Conservation (phyloP, 2,329 filamentous ascomycete species). For the Pseudogymnoascus verrucosus region DNA sequence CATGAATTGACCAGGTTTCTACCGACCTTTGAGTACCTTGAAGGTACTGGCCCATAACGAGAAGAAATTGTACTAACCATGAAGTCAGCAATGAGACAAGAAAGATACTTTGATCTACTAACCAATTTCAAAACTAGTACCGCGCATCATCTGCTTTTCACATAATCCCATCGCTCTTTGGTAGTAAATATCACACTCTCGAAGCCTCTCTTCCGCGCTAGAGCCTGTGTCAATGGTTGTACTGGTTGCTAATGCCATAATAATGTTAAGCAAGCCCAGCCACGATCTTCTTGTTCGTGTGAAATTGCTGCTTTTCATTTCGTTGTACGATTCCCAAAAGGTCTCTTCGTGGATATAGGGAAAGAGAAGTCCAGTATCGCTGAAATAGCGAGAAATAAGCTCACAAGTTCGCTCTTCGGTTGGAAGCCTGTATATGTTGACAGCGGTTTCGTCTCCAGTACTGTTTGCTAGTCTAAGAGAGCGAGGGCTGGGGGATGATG, state of each 20-base stretch:
- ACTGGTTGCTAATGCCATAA: conserved; percentile 40
- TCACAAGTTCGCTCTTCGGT: conserved; percentile 23
- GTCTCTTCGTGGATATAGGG: conserved; percentile 33
- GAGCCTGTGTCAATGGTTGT: conserved; percentile 26
- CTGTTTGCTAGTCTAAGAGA: not conserved
- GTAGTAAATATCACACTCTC: conserved; percentile 38
- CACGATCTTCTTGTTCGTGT: conserved; percentile 37
- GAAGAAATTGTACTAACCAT: conserved; percentile 37
- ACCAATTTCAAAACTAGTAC: conserved; percentile 39
- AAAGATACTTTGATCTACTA: conserved; percentile 7
- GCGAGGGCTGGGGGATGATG: conserved; percentile 16
- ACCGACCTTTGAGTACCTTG: conserved; percentile 46
- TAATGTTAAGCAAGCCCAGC: conserved; percentile 43
- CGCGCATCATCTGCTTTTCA: conserved; percentile 32
- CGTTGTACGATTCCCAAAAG: conserved; percentile 30
- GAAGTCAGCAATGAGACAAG: not conserved
- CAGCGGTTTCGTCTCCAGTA: conserved; percentile 12
- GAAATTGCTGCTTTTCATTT: conserved; percentile 26
- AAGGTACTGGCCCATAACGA: conserved; percentile 43
- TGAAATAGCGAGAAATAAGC: conserved; percentile 31
- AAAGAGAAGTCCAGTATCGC: conserved; percentile 31
- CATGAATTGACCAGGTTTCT: conserved; percentile 46
- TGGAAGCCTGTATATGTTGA: conserved; percentile 29
- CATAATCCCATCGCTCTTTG: conserved; percentile 37
- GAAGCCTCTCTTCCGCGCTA: conserved; percentile 29